phyloP scores from a whole-genome alignment of 495 filamentous ascomycete species.

The Thermochaetoides thermophila region DNA sequence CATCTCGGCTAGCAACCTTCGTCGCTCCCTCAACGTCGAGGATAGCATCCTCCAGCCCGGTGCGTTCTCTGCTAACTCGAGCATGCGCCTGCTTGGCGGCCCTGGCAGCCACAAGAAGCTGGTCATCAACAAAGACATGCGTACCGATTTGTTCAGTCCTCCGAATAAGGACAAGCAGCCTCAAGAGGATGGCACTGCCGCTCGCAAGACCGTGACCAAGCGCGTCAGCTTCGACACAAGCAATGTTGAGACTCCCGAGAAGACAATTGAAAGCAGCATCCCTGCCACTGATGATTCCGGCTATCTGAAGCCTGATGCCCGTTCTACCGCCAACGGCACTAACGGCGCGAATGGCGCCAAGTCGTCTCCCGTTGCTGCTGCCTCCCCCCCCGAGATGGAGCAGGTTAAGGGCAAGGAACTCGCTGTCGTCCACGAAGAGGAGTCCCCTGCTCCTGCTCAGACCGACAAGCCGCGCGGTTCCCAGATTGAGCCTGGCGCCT shows the following conservation, averaged over 20 bases:
- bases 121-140: slow-evolving; percentile 73
- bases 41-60: slow-evolving; percentile 80
- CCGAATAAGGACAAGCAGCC: slow-evolving; percentile 30
- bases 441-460: slow-evolving; percentile 22
- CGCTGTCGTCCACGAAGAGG: slow-evolving; percentile 63
- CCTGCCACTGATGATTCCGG: slow-evolving; percentile 45
- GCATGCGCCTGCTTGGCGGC: slow-evolving; percentile 40
- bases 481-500: slow-evolving; percentile 53
- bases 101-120: slow-evolving; percentile 69
- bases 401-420: slow-evolving; percentile 63
- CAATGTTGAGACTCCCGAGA: slow-evolving; percentile 27
- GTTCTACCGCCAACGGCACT: slow-evolving; percentile 13
- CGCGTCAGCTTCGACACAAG: slow-evolving; percentile 77
- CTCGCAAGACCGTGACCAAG: slow-evolving; percentile 59
- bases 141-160: slow-evolving; percentile 59
- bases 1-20: slow-evolving; percentile 46
- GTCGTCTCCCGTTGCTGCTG: slow-evolving; percentile 23
- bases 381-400: slow-evolving; percentile 59
- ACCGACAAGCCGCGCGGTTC: slow-evolving; percentile 9
- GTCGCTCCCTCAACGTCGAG: slow-evolving; percentile 40
- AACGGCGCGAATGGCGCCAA: slow-evolving; percentile 38
- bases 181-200: slow-evolving; percentile 28
- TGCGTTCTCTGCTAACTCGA: slow-evolving; percentile 60
- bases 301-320: slow-evolving; percentile 41
- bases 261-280: slow-evolving; percentile 29